Evolutionary conservation across 2,329 filamentous ascomycete genomes (phyloP), one percentile per base, ranked within the genome.

Genomic region (Diaporthe sp.): DNA sequence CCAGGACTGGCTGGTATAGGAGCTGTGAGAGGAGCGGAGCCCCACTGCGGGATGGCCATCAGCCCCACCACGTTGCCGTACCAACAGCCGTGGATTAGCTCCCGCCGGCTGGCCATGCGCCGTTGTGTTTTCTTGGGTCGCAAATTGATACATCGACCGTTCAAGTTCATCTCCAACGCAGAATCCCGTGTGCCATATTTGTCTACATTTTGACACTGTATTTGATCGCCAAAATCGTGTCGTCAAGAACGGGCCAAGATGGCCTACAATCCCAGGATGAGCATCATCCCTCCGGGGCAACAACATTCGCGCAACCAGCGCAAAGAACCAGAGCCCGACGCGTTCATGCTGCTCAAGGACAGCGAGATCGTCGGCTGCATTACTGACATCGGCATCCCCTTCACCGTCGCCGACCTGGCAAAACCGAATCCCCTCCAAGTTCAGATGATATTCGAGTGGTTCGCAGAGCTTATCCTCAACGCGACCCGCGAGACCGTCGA

Each of bases 371-470:
- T 96, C 79, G 95, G 94, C 82, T 99, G 97, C 84, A 98, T 99
- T 86, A 97, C 93, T 80, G 97, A 98, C 83, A 98, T 98, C 80
- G 96, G 96, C 75, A 96, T 98, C 80, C 92, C 91, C 38, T 98
- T 98, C 84, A 94, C 91, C 47, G 88, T 96, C 25, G 91, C 93
- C 76, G 96, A 99, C 84, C 89, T 99, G 54, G 92, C 96, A 79
- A 98, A 98, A 82, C 97, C 97, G 7, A 98, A 98, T 80, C 93
- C 97, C 4, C 91, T 96, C 76, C 95, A 98, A 81, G 96, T 98
- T 71, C 97, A 99, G 84, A 95, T 97, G 87, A 95, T 99, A 70
- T 97, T 98, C 82, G 97, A 99, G 88, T 97, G 95, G 93, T 97
- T 99, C 79, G 96, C 95, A 75, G 96, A 98, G 82, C 88, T 98